A percentile compares a stretch with the other conserved stretches of the same genome.
phyloP scores from a whole-genome alignment of 1,284 basidiomycete species.

The Blastosporella zonata region DNA sequence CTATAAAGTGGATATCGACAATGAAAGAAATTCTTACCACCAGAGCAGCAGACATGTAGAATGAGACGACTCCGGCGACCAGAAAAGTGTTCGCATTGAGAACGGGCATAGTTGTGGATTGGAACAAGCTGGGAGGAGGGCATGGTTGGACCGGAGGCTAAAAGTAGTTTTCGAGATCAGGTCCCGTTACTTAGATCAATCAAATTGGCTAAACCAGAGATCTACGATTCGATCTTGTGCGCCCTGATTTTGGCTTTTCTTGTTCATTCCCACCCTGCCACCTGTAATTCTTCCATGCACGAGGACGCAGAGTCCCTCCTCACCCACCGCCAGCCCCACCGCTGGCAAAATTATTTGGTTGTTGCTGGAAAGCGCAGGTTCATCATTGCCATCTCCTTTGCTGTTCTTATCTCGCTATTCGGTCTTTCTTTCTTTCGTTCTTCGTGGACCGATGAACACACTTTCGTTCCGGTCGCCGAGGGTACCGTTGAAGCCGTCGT shows the following conservation, averaged over 20 bases:
- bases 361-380: constrained; percentile 12
- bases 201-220: not conserved
- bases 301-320: constrained; percentile 16
- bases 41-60: constrained; percentile 75
- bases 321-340: not conserved
- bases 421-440: constrained; percentile 29
- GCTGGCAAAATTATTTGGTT: constrained; percentile 7
- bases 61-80: constrained; percentile 68
- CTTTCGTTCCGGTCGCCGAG: constrained; percentile 7
- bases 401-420: constrained; percentile 35
- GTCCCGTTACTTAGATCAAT: not conserved
- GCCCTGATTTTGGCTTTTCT: not conserved
- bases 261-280: not conserved
- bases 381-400: constrained; percentile 17
- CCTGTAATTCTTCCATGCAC: constrained; percentile 10
- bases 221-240: not conserved
- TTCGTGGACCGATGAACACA: constrained; percentile 22
- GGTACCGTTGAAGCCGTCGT: not conserved
- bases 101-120: constrained; percentile 19
- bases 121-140: not conserved
- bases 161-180: not conserved
- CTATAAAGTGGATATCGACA: not conserved
- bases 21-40: constrained; percentile 44
- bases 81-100: constrained; percentile 33
- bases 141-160: not conserved